Base-by-base conservation (phyloP, 2,329 filamentous ascomycete species). In the Trichoderma aggressivum region DNA sequence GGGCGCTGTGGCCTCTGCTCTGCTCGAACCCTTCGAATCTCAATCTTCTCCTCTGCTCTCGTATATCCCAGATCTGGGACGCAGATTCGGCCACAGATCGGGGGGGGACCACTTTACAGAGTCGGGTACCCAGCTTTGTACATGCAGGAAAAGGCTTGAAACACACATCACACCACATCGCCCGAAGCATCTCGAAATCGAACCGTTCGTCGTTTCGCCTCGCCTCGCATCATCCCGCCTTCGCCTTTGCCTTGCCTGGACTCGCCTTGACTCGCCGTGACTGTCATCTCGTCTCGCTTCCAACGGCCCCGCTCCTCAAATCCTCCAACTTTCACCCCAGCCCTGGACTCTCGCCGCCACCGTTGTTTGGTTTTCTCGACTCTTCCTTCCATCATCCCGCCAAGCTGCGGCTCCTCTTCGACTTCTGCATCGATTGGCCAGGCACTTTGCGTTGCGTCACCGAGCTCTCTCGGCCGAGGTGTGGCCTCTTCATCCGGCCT, bases 281-380 rank as follows among this genome's bases (percentile, higher is more conserved):
- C 56, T 59, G 30, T 60, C 65, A 24, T 24, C 55, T 60, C 28
- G 39, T 53, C 56, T 69, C 66, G 56, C 56, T 69, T 39, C 66
- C 30, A 32, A 61, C n/a, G 36, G 55, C 65, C 65, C 65, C 65
- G 65, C 65, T 39, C 55, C 56, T 56, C 43, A 21, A 50, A 61
- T 28, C 12, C 66, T 56, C 47, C 43, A 50, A 30, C 43, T 26
- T 34, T 65, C 10, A 12, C 30, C 30, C 39, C 26, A 53, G 26
- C 66, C 66, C 66, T 69, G 66, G 66, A 69, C 56, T 21, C 56
- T 21, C 28, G 18, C 55, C 30, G 39, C 7, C 50, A 12, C 5
- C 21, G 24, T 68, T 68, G 21, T 34, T 26, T 68, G 55, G 32
- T 68, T 39, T 30, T 53, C 56, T 69, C 56, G 39, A 61, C n/a